phyloP scores from a whole-genome alignment of 768 basidiomycete genomes.

The Tylopilus subfusipes region DNA sequence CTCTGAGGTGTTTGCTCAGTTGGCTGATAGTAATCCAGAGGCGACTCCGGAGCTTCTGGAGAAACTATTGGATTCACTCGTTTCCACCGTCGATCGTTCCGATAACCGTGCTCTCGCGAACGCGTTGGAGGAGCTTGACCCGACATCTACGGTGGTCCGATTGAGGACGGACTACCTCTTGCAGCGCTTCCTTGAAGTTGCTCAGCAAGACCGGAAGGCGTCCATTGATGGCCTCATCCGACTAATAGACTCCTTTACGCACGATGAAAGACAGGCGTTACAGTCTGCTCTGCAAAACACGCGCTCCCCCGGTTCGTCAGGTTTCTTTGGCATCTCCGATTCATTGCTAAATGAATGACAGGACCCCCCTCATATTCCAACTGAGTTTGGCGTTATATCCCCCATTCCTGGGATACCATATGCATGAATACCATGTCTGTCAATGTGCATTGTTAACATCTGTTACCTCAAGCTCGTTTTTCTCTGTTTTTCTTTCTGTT shows the following conservation, averaged over 20 bases:
- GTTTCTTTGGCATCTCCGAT: not conserved
- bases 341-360: conserved; percentile 15
- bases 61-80: conserved; percentile 59
- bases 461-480: not conserved
- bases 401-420: conserved; percentile 4
- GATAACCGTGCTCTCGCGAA: conserved; percentile 58
- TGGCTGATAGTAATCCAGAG: conserved; percentile 71
- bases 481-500: conserved; percentile 5
- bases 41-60: conserved; percentile 64
- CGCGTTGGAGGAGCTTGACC: conserved; percentile 67
- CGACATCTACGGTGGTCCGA: conserved; percentile 57
- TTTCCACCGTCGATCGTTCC: conserved; percentile 49
- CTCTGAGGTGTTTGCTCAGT: conserved; percentile 56
- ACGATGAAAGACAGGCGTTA: conserved; percentile 66
- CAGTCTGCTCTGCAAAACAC: conserved; percentile 58
- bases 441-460: not conserved
- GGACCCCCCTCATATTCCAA: conserved; percentile 42
- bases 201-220: conserved; percentile 74
- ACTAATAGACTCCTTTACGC: conserved; percentile 66
- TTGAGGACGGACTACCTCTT: conserved; percentile 69
- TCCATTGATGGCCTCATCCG: conserved; percentile 71
- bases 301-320: conserved; percentile 55
- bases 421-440: conserved; percentile 5
- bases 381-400: conserved; percentile 10
- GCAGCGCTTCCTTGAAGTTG: conserved; percentile 60